phyloP scores from a whole-genome alignment of 495 filamentous ascomycete species.

The Aspergillus steynii region DNA sequence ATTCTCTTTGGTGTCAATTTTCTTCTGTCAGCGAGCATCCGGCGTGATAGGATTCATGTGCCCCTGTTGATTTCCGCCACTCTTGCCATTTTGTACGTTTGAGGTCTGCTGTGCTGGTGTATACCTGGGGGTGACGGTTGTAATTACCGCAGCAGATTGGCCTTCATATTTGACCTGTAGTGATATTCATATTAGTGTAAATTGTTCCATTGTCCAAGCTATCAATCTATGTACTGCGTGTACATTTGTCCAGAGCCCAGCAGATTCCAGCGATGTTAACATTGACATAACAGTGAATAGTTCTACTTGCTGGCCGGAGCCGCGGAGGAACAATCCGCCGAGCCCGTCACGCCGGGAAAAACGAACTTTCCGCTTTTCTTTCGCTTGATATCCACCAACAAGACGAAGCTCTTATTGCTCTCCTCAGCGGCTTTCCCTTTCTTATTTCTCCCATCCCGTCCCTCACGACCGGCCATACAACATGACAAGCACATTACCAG shows the following conservation, averaged over 20 bases:
- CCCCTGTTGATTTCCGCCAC: constrained; percentile 3
- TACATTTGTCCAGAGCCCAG: not conserved
- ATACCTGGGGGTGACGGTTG: constrained; percentile 36
- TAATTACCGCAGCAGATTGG: constrained; percentile 36
- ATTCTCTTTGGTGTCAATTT: constrained; percentile 33
- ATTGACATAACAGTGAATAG: no score
- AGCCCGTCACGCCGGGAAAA: not conserved
- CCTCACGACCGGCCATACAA: not conserved
- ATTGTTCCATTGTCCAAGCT: not conserved
- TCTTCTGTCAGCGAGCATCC: constrained; percentile 41
- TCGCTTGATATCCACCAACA: not conserved
- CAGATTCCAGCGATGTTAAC: not conserved
- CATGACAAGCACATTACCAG: constrained; percentile 31
- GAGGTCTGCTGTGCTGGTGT: constrained; percentile 17
- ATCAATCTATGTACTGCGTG: not conserved
- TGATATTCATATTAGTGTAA: constrained; percentile 21
- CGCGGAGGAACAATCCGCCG: not conserved
- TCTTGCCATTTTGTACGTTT: not conserved
- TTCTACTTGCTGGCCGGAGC: not conserved
- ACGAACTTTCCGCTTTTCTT: constrained; percentile 2
- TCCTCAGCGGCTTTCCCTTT: not conserved
- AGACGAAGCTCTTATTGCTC: not conserved
- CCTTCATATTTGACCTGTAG: constrained; percentile 31
- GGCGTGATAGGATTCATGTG: constrained; percentile 30
- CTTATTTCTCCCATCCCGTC: not conserved